Evolutionary conservation across 805 yeast genomes (phyloP).

Genomic region (Millerozyma acaciae): DNA sequence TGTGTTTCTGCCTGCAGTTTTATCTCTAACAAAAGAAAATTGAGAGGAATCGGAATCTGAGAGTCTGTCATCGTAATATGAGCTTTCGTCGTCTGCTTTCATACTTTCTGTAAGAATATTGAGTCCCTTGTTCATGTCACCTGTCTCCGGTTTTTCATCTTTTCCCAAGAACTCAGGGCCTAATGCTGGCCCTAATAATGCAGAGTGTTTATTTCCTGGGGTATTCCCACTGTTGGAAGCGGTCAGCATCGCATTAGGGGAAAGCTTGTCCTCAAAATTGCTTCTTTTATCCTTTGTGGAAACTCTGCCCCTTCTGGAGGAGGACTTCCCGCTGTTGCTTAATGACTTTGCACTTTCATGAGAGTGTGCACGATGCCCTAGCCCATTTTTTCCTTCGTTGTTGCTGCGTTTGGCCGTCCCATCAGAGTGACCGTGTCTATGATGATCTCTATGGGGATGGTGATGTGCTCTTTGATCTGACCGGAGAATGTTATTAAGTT

Average conservation of each 20-base stretch:
- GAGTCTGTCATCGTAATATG: conserved; percentile 5
- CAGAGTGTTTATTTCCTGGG: neutral
- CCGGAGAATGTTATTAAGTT: too few species aligned
- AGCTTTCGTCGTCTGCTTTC: neutral
- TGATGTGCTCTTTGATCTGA: too few species aligned
- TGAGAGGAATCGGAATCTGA: conserved; percentile 25
- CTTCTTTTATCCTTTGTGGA: conserved; percentile 10
- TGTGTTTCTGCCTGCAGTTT: conserved; percentile 40
- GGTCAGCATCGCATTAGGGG: neutral
- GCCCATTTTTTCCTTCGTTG: too few species aligned
- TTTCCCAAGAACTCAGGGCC: too few species aligned
- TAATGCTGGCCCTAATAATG: too few species aligned
- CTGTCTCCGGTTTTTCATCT: conserved; percentile 1
- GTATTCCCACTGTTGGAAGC: conserved; percentile 1
- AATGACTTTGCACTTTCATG: too few species aligned
- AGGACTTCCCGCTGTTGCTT: too few species aligned
- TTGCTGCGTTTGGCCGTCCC: too few species aligned
- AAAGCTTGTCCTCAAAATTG: conserved; percentile 12
- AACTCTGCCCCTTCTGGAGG: conserved; percentile 2
- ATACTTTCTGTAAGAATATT: conserved; percentile 4
- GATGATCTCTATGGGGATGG: neutral
- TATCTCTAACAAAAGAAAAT: conserved; percentile 39
- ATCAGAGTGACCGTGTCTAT: neutral
- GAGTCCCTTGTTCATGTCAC: conserved; percentile 1
- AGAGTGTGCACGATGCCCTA: too few species aligned